phyloP scores from a whole-genome alignment of 1,284 basidiomycete genomes.

The Boletus hoseneyae region DNA sequence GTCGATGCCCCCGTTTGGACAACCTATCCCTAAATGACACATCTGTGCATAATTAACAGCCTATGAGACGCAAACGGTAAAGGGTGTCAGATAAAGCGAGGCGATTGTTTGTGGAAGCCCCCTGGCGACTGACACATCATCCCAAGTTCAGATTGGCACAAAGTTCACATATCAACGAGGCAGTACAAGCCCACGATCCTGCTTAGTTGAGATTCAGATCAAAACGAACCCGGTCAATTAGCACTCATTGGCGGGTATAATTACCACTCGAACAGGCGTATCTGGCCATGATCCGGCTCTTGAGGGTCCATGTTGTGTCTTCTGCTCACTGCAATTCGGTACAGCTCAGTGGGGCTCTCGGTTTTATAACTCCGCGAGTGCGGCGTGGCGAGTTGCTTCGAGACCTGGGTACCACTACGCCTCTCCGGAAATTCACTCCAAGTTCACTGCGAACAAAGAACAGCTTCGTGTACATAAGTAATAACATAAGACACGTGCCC shows the following conservation, averaged over 20 bases:
- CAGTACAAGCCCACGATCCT: conserved; percentile 23
- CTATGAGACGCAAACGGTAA: conserved; percentile 31
- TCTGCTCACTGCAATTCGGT: not conserved
- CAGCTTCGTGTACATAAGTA: conserved; percentile 18
- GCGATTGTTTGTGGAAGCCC: conserved; percentile 17
- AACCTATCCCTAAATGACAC: conserved; percentile 30
- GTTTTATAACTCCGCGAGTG: conserved; percentile 33
- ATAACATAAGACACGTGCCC: conserved; percentile 5
- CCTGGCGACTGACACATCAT: conserved; percentile 25
- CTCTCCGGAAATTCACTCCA: too few relatives aligned
- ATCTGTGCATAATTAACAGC: conserved; percentile 29
- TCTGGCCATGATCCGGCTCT: conserved; percentile 11
- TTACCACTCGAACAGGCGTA: conserved; percentile 21
- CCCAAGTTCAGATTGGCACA: conserved; percentile 15
- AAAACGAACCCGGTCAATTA: conserved; percentile 7
- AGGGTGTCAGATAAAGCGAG: conserved; percentile 24
- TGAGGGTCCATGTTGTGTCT: conserved; percentile 1
- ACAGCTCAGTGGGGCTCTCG: not conserved
- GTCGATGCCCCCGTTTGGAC: conserved; percentile 23
- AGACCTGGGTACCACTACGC: too few relatives aligned
- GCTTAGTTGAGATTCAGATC: conserved; percentile 14
- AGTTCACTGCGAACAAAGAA: not conserved
- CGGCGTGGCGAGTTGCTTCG: conserved; percentile 20
- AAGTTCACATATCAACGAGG: conserved; percentile 28
- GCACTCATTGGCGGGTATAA: conserved; percentile 26